Base-by-base conservation (phyloP, 768 basidiomycete species). In the Cyclocybe aegerita region DNA sequence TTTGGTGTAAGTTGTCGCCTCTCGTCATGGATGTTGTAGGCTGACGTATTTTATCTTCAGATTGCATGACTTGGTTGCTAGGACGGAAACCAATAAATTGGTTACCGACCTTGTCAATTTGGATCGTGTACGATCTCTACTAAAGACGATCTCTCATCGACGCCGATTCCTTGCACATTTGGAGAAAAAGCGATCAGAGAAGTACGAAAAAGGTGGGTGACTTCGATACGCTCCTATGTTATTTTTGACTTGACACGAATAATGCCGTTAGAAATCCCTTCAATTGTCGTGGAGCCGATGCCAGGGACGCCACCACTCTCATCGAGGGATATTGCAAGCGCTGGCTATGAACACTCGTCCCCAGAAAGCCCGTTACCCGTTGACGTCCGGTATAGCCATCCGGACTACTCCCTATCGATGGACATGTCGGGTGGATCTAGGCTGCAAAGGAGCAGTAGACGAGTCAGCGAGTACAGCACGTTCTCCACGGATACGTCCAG, bases 101-200 rank as follows among this genome's bases (percentile, higher is more conserved):
- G 91, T 98, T 7, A 83, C 82, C 0, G 91, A 92, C 60, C 76
- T 91, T 7, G 88, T 95, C 36, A 89, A 91, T 61, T 68, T 95
- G 39, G 94, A 96, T 66, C 81, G 85, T 43, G 90, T 95, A 9
- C 80, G 84, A 37, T 93, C 91, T 0, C 65, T 93, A 43, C 70
- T 97, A n/a, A 77, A 78, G 50, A 88, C 86, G 48, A 87, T 93
- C 39, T 81, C 84, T 6, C 79, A 78, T 54, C 83, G 92, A 4
- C 78, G 87, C 36, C 76, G 82, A 48, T 93, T 86, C 70, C 61
- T 90, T 39, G 78, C 72, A 1, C 54, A 72, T 49, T 69, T 76
- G 45, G 80, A 83, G 53, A 64, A 74, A 46, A 70, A 68, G 31
- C 58, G 65, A 35, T 63, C 68, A 9, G 66, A 65, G 57, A 66